Base-by-base conservation (phyloP, 2,329 filamentous ascomycete genomes). In the Phoma sp. region DNA sequence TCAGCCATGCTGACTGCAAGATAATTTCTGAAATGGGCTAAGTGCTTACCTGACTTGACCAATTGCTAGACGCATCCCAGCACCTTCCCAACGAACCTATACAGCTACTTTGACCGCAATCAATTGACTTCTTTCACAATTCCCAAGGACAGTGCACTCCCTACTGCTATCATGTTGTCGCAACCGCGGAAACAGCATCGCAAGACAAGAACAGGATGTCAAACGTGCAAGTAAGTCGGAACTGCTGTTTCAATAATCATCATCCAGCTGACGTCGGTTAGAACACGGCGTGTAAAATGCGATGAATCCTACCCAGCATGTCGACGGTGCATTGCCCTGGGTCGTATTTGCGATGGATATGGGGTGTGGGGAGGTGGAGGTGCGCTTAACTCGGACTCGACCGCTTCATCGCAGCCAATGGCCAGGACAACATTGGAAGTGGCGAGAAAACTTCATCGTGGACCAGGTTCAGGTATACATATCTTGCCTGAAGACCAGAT, bases 351-450 rank as follows among this genome's bases (percentile, higher is more conserved):
- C 51, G 75, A 79, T 43, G 77, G 78, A 12, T 80, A 79, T 55
- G 81, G 74, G 56, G 66, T 79, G 33, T 76, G 74, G 74, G 74
- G 75, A 20, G 73, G 75, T 4, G 73, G 69, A 9, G 73, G 74
- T 53, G 53, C 17, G 59, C 60, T 39, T 42, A 37, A 38, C 17
- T 42, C 30, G 32, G 32, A 52, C 12, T 17, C 21, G 5, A 28
- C 10, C 14, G 3, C 11, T n/a, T 17, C 20, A 5, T 9, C 34
- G 32, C 26, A 1, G n/a, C 7, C 11, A 34, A 18, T 15, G 9
- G 7, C 28, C 5, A 42, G 5, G n/a, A n/a, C 5, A 15, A 18
- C 29, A 6, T 9, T 11, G 6, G 4, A 11, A 20, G 14, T 11
- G 3, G 23, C 30, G 3, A 37, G 2, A 9, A 11, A 10, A 4